These are phyloP conservation scores for Cornus kousa DNA, from an alignment of 148 eudicot genomes.

Conservation along the genomic window DNA sequence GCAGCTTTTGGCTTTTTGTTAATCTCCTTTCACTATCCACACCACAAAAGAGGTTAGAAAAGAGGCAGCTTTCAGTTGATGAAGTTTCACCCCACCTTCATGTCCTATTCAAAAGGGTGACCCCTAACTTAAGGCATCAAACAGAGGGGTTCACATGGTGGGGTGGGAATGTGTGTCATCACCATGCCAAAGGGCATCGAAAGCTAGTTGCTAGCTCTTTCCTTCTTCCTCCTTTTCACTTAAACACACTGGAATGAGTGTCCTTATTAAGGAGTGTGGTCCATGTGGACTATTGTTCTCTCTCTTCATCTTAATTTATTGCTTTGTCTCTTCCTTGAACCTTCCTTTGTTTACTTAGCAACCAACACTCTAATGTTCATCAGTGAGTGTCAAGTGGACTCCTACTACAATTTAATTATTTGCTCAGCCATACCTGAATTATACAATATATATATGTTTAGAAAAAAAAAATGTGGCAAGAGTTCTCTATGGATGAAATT, in stretches of 20 bases:
- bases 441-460: too few relatives aligned
- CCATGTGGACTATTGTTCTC: background rate
- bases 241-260: background rate
- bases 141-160: conserved; percentile 27
- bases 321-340: conserved; percentile 3
- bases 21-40: conserved; percentile 6
- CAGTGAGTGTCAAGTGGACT: conserved; percentile 3
- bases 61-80: conserved; percentile 7
- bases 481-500: too few relatives aligned
- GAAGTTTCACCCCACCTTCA: conserved; percentile 17
- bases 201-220: background rate
- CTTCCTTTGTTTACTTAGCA: background rate
- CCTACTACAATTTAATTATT: too few relatives aligned
- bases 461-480: too few relatives aligned
- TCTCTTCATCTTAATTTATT: background rate
- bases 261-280: conserved; percentile 11
- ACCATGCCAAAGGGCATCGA: conserved; percentile 10
- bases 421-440: too few relatives aligned
- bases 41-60: conserved; percentile 10
- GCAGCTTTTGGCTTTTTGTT: conserved; percentile 11
- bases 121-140: background rate
- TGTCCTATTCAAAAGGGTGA: conserved; percentile 2
- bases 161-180: conserved; percentile 11
- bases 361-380: background rate
- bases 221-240: background rate